Evolutionary conservation across 345 rosid genomes (phyloP).

Genomic region (Moricandia moricandioides): DNA sequence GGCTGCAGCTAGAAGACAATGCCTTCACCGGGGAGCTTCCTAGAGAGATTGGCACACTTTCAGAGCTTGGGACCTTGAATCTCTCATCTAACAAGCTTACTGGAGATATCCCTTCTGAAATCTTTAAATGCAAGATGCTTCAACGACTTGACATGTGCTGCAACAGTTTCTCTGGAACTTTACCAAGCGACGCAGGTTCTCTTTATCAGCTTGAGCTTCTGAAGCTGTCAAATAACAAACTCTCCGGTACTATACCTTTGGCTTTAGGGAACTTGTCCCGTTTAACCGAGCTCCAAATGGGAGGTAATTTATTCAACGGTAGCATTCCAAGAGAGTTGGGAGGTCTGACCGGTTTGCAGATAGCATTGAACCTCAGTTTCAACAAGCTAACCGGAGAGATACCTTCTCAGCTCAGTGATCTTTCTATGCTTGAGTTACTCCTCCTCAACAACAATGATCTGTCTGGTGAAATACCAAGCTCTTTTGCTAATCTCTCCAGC

Average conservation of each 20-base stretch:
- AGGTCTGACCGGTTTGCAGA: constrained; percentile 65
- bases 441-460: constrained; percentile 76
- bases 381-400: constrained; percentile 72
- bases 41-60: constrained; percentile 65
- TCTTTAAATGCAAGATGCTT: constrained; percentile 71
- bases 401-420: constrained; percentile 71
- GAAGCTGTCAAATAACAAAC: constrained; percentile 67
- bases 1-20: constrained; percentile 67
- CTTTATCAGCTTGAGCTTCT: constrained; percentile 84
- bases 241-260: constrained; percentile 57
- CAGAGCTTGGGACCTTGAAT: constrained; percentile 65
- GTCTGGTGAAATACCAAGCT: constrained; percentile 67
- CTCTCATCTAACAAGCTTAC: constrained; percentile 66
- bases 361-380: constrained; percentile 80
- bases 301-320: constrained; percentile 69
- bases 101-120: constrained; percentile 66
- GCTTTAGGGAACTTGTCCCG: constrained; percentile 59
- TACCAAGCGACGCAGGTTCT: constrained; percentile 59
- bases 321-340: constrained; percentile 63
- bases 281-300: constrained; percentile 83
- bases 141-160: constrained; percentile 80
- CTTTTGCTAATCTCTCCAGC: constrained; percentile 65
- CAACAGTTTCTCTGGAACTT: constrained; percentile 55
- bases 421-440: constrained; percentile 56
- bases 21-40: constrained; percentile 64